Base-by-base conservation (phyloP, 305 asterid genomes). In the Stenogyne calaminthoides region DNA sequence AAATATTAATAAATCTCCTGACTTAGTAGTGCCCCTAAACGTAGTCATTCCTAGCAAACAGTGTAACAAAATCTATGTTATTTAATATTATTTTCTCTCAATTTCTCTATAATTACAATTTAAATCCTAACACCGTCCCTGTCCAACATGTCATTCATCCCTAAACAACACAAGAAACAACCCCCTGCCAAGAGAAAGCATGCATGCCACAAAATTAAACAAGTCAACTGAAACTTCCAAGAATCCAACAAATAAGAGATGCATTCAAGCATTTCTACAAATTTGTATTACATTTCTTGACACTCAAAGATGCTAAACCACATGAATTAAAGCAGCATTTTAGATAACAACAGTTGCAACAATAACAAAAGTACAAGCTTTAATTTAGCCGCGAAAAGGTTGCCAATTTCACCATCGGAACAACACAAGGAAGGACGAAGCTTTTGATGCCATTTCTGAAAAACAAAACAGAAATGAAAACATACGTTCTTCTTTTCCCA, bases 361-460 rank as follows among this genome's bases (percentile, higher is more conserved):
- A 36, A 42, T 16, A 65, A 42, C 58, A 56, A 47, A 59, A 62
- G 8, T 14, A 57, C 34, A 51, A 46, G 66, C 59, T 51, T 16
- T n/a, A n/a, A n/a, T n/a, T n/a, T n/a, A 68, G 69, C 46, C 61
- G 44, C 47, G 7, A 46, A 46, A 46, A 71, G 42, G 42, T 32
- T 56, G 54, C 76, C 60, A 16, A n/a, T 70, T 52, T 63, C 59
- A 37, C 40, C 56, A 39, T 51, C 11, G 80, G 51, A 76, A 76
- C 16, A 14, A 71, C 54, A 40, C 61, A 52, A 54, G 12, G 44
- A 36, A n/a, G n/a, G n/a, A n/a, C n/a, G n/a, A n/a, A n/a, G n/a
- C n/a, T n/a, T 27, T 27, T 6, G 27, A 18, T 11, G 51, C 58
- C 42, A 49, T 59, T 14, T 36, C 8, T 32, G 55, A 39, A 14